Conservation (phyloP, 2,329 filamentous ascomycete genomes). For the Monosporascus cannonballus region DNA sequence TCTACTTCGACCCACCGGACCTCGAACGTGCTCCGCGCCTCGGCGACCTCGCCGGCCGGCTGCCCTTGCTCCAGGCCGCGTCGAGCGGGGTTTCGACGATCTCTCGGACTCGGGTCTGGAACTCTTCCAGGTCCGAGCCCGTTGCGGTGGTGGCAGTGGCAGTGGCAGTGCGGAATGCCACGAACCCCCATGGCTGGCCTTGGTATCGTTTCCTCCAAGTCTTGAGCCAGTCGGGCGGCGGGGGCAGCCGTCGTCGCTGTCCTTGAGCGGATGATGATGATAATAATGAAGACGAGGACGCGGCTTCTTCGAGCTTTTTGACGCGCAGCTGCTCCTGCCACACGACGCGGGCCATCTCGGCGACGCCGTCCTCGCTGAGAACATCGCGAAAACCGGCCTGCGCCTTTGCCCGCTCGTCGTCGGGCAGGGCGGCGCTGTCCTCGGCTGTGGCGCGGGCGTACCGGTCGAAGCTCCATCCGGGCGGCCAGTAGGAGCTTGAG, state of each 20-base stretch:
- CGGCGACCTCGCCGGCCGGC: conserved; percentile 3
- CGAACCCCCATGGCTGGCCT: too few species aligned
- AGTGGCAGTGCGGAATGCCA: too few species aligned
- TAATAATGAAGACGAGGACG: neutral
- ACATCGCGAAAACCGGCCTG: conserved; percentile 8
- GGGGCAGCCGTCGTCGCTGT: too few species aligned
- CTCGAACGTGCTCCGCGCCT: conserved; percentile 7
- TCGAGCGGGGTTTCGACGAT: conserved; percentile 7
- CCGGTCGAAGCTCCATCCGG: conserved; percentile 13
- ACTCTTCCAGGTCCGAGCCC: conserved; percentile 10
- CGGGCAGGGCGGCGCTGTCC: conserved; percentile 3
- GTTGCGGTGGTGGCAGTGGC: neutral
- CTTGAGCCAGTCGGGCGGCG: too few species aligned
- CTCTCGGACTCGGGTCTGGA: neutral
- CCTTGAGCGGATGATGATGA: too few species aligned
- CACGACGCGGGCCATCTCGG: conserved; percentile 3
- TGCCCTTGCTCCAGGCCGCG: conserved; percentile 4
- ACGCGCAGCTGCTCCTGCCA: conserved; percentile 2
- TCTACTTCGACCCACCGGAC: conserved; percentile 11
- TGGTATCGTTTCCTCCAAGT: too few species aligned
- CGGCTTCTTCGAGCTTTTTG: neutral
- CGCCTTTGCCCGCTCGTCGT: conserved; percentile 12
- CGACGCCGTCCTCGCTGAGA: conserved; percentile 9
- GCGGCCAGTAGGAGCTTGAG: conserved; percentile 15
- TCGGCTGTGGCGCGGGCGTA: conserved; percentile 5